Evolutionary conservation across 2,329 filamentous ascomycete genomes (phyloP).

Genomic region (Phaeosphaeria sp.): DNA sequence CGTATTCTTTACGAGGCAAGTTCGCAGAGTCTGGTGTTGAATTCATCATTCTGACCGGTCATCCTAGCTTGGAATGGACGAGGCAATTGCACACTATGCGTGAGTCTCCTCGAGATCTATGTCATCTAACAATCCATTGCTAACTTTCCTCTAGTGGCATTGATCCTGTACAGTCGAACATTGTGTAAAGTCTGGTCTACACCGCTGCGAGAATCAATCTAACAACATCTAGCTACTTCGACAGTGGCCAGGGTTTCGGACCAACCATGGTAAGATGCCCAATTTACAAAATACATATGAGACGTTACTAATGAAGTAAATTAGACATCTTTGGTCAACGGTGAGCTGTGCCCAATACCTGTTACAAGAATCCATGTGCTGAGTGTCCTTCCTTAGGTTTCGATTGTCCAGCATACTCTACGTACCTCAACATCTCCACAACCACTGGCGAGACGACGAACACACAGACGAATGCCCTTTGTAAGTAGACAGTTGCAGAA

Average conservation of each 20-base stretch:
- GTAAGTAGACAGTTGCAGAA: conserved; percentile 24
- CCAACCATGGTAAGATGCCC: conserved; percentile 35
- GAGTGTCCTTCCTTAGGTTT: conserved; percentile 52
- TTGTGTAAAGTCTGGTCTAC: conserved; percentile 39
- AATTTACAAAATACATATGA: neutral
- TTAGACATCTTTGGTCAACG: neutral
- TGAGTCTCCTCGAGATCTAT: neutral
- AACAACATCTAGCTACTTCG: conserved; percentile 33
- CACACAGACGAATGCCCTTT: conserved; percentile 60
- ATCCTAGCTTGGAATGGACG: conserved; percentile 51
- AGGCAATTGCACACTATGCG: conserved; percentile 61
- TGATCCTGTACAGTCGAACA: conserved; percentile 54
- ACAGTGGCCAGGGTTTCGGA: conserved; percentile 57
- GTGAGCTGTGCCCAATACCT: neutral
- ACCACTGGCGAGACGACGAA: conserved; percentile 54
- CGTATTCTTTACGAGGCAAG: conserved; percentile 58
- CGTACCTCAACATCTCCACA: conserved; percentile 57
- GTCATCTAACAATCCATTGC: neutral
- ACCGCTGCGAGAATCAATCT: neutral
- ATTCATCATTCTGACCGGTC: neutral
- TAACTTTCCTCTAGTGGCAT: neutral
- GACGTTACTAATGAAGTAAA: neutral
- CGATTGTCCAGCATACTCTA: conserved; percentile 60
- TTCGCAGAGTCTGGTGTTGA: neutral
- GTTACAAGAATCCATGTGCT: neutral